These are phyloP conservation scores for Syncephalastrum contaminatum DNA, from an alignment of 371 early-diverging fungal genomes.

Conservation along the genomic window DNA sequence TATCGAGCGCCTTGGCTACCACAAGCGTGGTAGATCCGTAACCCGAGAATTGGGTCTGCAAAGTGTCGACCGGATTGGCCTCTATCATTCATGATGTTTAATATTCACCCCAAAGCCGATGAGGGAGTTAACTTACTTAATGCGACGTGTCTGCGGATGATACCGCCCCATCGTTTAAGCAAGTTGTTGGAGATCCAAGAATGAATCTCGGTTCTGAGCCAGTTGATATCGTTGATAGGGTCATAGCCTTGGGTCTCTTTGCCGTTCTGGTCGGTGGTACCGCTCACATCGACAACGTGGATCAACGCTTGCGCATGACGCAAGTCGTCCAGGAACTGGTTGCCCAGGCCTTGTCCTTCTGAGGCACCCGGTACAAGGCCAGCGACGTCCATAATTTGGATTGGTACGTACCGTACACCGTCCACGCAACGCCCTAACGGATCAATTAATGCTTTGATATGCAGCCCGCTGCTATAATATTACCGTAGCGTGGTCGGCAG, in stretches of 20 bases:
- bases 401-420: slow-evolving; percentile 68
- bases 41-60: slow-evolving; percentile 61
- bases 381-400: slow-evolving; percentile 80
- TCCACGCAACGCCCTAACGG: slow-evolving; percentile 57
- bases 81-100: too few relatives aligned
- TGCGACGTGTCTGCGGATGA: slow-evolving; percentile 66
- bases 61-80: slow-evolving; percentile 46
- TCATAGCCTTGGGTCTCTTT: slow-evolving; percentile 80
- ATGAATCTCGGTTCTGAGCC: slow-evolving; percentile 73
- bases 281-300: slow-evolving; percentile 82
- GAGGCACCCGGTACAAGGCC: slow-evolving; percentile 84
- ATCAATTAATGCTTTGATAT: neutral
- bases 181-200: slow-evolving; percentile 65
- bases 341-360: slow-evolving; percentile 72
- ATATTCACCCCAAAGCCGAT: too few relatives aligned
- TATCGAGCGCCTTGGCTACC: slow-evolving; percentile 59
- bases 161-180: slow-evolving; percentile 62
- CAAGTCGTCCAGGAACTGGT: slow-evolving; percentile 79
- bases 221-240: slow-evolving; percentile 79
- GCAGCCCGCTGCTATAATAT: neutral
- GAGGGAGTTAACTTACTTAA: slow-evolving; percentile 30
- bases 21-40: slow-evolving; percentile 62
- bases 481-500: slow-evolving; percentile 73
- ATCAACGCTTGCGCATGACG: slow-evolving; percentile 74
- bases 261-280: slow-evolving; percentile 76